phyloP scores from a whole-genome alignment of 2,329 filamentous ascomycete species.

The Tolypocladium amazonense region DNA sequence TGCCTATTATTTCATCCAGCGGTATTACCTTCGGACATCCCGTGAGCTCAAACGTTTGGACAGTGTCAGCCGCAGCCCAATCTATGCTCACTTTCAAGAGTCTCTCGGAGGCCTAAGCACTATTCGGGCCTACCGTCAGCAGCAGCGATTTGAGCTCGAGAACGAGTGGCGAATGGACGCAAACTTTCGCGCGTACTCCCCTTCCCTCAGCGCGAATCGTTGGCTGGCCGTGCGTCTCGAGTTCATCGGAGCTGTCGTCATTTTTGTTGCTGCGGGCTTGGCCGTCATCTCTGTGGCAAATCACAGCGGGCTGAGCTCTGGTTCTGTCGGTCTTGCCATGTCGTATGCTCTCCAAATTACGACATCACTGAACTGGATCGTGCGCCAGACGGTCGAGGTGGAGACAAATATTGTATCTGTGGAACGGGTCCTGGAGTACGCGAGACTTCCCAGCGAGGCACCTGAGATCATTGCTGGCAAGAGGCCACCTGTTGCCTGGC shows the following conservation, averaged over 20 bases:
- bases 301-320: constrained; percentile 52
- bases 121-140: constrained; percentile 88
- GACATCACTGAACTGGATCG: constrained; percentile 96
- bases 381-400: constrained; percentile 97
- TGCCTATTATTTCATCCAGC: constrained; percentile 86
- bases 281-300: constrained; percentile 69
- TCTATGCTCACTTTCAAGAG: constrained; percentile 98
- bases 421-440: constrained; percentile 94
- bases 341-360: constrained; percentile 97
- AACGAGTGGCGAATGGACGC: constrained; percentile 97
- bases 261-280: constrained; percentile 75
- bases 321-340: constrained; percentile 86
- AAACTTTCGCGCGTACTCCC: constrained; percentile 89
- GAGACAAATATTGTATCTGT: constrained; percentile 99
- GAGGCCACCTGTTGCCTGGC: constrained; percentile 84
- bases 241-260: constrained; percentile 90
- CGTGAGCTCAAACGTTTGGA: constrained; percentile 93
- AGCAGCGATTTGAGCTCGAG: constrained; percentile 77
- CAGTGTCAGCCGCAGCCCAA: constrained; percentile 88
- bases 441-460: constrained; percentile 80
- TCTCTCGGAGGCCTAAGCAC: constrained; percentile 89
- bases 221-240: constrained; percentile 94
- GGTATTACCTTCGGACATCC: constrained; percentile 93
- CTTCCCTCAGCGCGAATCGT: constrained; percentile 85
- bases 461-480: constrained; percentile 86